Evolutionary conservation across 2,329 filamentous ascomycete genomes (phyloP).

Genomic region (Clarireedia paspali): DNA sequence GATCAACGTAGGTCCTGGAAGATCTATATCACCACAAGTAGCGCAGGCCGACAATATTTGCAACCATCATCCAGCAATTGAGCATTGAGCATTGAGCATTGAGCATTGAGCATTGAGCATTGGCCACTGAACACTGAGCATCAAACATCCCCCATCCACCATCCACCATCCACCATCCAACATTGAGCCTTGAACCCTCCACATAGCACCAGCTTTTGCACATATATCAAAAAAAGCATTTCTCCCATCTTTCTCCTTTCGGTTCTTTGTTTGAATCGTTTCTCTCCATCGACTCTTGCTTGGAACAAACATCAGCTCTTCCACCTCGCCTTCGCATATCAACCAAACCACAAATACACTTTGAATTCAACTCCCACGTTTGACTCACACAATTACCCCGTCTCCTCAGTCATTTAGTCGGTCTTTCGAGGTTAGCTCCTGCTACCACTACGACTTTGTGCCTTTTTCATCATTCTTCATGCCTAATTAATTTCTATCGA

Average conservation of each 20-base stretch:
- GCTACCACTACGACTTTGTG: neutral
- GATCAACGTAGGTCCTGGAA: slow-evolving; percentile 7
- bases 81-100: neutral
- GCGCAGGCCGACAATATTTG: neutral
- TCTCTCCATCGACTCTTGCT: neutral
- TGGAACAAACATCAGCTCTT: neutral
- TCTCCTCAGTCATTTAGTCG: neutral
- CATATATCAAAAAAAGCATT: neutral
- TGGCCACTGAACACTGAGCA: neutral
- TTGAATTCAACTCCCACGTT: neutral
- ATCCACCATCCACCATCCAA: neutral
- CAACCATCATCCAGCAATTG: slow-evolving; percentile 4
- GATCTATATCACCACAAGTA: slow-evolving; percentile 1
- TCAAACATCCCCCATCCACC: neutral
- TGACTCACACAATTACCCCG: neutral
- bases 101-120: neutral
- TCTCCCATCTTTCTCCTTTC: neutral
- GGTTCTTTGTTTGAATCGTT: neutral
- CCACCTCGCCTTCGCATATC: neutral
- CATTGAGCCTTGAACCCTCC: neutral
- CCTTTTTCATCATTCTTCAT: slow-evolving; percentile 14
- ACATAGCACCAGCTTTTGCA: too few species aligned
- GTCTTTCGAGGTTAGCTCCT: neutral
- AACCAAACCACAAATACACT: neutral
- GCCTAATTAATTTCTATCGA: slow-evolving; percentile 16